Conservation (phyloP, 2,329 filamentous ascomycete genomes). For the Juglanconis juglandina region DNA sequence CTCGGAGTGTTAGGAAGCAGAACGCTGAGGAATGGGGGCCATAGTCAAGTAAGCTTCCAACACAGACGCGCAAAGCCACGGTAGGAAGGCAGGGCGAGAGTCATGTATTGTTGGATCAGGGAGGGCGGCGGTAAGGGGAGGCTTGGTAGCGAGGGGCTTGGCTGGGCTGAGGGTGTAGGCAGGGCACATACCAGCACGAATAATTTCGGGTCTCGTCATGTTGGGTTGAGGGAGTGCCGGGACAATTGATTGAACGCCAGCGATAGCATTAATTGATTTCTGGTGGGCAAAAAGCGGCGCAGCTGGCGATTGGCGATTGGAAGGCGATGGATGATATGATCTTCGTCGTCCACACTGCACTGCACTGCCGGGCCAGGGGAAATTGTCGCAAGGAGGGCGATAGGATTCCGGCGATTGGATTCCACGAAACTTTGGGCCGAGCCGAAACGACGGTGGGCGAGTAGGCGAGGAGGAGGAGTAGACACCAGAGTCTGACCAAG, state of each 20-base stretch:
- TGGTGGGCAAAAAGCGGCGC: neutral
- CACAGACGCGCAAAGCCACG: constrained; percentile 7
- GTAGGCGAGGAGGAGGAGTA: neutral
- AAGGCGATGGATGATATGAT: constrained; percentile 1
- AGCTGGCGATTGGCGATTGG: neutral
- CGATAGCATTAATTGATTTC: constrained; percentile 10
- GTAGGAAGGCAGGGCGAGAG: neutral
- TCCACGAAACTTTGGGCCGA: neutral
- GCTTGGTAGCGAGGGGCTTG: neutral
- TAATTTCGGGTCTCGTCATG: constrained; percentile 59
- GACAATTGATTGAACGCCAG: neutral
- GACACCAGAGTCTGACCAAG: neutral
- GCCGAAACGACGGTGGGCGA: neutral
- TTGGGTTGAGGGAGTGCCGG: constrained; percentile 28
- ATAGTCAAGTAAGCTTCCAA: neutral
- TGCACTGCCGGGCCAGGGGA: constrained; percentile 3
- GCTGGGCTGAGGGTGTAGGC: neutral
- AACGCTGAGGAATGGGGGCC: neutral
- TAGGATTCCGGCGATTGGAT: too few species aligned
- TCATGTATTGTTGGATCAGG: constrained; percentile 5
- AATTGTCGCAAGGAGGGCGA: neutral
- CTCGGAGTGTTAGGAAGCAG: neutral
- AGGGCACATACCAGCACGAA: constrained; percentile 54
- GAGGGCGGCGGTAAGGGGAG: neutral
- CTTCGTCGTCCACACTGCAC: constrained; percentile 2